These are phyloP conservation scores for Termitomyces sp. DNA, from an alignment of 768 basidiomycete species.

Conservation along the genomic window DNA sequence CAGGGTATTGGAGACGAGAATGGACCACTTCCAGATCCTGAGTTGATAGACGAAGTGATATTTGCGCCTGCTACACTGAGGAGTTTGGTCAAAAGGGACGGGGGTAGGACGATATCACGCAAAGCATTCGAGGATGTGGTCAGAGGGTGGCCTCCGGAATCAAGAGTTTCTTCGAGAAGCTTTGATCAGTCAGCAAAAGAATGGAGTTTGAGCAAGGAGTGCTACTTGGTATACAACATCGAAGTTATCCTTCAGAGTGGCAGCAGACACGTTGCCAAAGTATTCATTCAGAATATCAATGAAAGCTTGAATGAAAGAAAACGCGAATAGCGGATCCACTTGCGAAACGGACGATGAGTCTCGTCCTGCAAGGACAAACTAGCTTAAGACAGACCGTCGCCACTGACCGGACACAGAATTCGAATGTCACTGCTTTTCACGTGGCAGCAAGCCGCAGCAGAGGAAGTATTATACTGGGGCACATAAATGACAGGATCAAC, in stretches of 20 bases:
- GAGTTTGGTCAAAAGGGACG: conserved; percentile 76
- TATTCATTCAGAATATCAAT: conserved; percentile 81
- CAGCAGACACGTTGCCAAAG: conserved; percentile 77
- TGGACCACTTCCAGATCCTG: conserved; percentile 41
- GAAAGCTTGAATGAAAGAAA: conserved; percentile 85
- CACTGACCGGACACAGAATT: conserved; percentile 76
- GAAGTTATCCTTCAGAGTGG: conserved; percentile 84
- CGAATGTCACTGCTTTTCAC: conserved; percentile 69
- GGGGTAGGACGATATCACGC: conserved; percentile 90
- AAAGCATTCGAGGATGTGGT: conserved; percentile 89
- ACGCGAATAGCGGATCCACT: conserved; percentile 90
- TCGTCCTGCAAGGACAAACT: neutral
- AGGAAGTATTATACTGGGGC: conserved; percentile 36
- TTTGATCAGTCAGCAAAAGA: conserved; percentile 21
- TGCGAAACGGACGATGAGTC: conserved; percentile 3
- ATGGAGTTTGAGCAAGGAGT: neutral
- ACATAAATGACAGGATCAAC: conserved; percentile 77
- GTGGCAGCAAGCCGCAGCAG: conserved; percentile 81
- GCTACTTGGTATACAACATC: conserved; percentile 89
- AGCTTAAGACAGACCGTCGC: conserved; percentile 56
- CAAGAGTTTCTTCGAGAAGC: conserved; percentile 94
- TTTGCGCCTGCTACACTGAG: conserved; percentile 49
- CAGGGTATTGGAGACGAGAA: conserved; percentile 93
- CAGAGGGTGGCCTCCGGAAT: conserved; percentile 86
- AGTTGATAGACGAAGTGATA: conserved; percentile 39